These are phyloP conservation scores for Fraxinus paxiana DNA, from an alignment of 305 asterid species.

Conservation along the genomic window DNA sequence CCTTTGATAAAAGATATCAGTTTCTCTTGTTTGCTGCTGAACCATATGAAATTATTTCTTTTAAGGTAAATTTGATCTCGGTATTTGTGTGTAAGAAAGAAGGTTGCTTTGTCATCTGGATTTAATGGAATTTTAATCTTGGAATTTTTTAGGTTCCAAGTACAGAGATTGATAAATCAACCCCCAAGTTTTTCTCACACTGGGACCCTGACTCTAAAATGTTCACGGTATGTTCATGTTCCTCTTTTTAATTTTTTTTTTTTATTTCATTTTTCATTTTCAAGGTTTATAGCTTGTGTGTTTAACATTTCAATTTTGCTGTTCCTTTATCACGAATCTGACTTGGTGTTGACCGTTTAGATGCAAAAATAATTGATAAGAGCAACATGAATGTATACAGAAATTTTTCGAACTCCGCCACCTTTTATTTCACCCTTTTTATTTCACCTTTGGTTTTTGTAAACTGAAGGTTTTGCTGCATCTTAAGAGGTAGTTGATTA, in stretches of 20 bases:
- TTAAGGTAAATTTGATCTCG: constrained; percentile 51
- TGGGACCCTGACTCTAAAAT: constrained; percentile 98
- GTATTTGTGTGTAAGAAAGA: background rate
- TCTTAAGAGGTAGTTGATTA: background rate
- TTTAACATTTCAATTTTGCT: background rate
- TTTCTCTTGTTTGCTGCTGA: constrained; percentile 89
- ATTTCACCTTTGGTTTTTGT: background rate
- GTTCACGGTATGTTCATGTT: constrained; percentile 63
- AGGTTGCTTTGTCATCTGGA: background rate
- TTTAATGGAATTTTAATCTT: background rate
- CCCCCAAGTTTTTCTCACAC: constrained; percentile 96
- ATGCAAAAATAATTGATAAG: background rate
- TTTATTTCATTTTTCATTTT: background rate
- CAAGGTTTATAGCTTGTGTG: background rate
- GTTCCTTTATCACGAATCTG: background rate
- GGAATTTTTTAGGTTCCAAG: constrained; percentile 71
- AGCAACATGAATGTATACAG: background rate
- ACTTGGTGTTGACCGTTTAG: background rate
- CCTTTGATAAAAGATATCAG: constrained; percentile 82
- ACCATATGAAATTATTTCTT: constrained; percentile 84
- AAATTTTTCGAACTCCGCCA: background rate
- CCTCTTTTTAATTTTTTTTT: background rate
- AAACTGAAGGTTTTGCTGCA: background rate
- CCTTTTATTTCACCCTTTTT: background rate
- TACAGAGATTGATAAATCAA: constrained; percentile 86